Evolutionary conservation across 805 yeast species (phyloP).

Genomic region (Wickerhamiella nectarea): DNA sequence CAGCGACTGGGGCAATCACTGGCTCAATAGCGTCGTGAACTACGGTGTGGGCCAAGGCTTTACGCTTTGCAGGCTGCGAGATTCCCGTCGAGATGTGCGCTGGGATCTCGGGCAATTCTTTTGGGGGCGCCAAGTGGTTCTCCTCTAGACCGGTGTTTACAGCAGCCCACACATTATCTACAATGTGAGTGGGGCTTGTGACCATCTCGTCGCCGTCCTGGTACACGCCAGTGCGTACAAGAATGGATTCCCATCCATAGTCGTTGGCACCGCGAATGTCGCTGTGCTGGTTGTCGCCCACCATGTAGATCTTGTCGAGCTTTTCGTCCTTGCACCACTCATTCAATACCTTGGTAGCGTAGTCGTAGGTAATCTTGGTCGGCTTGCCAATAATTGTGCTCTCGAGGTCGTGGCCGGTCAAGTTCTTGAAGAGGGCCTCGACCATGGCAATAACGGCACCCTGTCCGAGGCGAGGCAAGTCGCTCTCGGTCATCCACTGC

Average conservation of each 20-base stretch:
- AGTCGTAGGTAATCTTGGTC: conserved; percentile 72
- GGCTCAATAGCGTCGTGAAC: not conserved
- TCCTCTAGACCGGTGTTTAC: conserved; percentile 26
- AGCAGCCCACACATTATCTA: conserved; percentile 40
- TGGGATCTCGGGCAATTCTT: not conserved
- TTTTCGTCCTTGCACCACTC: conserved; percentile 36
- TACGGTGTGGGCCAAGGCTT: not conserved
- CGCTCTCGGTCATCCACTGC: conserved; percentile 85
- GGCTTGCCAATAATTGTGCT: conserved; percentile 85
- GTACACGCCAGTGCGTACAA: conserved; percentile 83
- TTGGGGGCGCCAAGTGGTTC: not conserved
- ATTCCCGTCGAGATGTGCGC: not conserved
- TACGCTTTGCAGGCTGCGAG: not conserved
- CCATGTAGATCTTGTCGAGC: conserved; percentile 65
- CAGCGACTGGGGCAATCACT: not conserved
- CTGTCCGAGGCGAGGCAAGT: conserved; percentile 77
- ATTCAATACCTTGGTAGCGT: conserved; percentile 63
- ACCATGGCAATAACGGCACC: conserved; percentile 85
- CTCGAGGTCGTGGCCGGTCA: conserved; percentile 66
- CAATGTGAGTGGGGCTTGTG: conserved; percentile 37
- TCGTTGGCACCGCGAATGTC: conserved; percentile 83
- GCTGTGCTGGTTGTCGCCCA: conserved; percentile 91
- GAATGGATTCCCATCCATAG: conserved; percentile 78
- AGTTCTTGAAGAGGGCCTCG: conserved; percentile 72
- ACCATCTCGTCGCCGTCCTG: conserved; percentile 33